Conservation (phyloP, 2,329 filamentous ascomycete species). For the Arthrinium puccinioides region DNA sequence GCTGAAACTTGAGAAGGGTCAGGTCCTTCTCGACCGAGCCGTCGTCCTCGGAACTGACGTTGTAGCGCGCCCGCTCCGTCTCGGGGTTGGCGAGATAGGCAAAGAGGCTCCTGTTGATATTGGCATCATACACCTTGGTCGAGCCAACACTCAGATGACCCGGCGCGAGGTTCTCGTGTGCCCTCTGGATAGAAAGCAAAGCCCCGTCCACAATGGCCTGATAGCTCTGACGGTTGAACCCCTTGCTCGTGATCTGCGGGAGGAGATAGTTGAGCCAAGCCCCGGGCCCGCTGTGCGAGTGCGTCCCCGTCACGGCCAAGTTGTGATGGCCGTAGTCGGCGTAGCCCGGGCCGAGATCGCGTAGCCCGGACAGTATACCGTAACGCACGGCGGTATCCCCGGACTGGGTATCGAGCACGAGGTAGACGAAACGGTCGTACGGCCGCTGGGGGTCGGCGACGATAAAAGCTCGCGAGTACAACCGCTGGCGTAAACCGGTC, state of each 20-base stretch:
- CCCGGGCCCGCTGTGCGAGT: conserved; percentile 85
- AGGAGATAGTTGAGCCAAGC: conserved; percentile 93
- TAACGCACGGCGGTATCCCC: conserved; percentile 84
- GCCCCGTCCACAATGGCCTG: conserved; percentile 83
- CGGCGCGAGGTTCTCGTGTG: conserved; percentile 64
- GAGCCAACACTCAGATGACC: conserved; percentile 45
- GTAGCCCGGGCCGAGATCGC: conserved; percentile 63
- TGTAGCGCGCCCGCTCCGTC: conserved; percentile 65
- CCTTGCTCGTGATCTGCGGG: conserved; percentile 81
- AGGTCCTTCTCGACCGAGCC: conserved; percentile 62
- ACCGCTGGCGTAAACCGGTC: conserved; percentile 74
- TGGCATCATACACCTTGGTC: conserved; percentile 64
- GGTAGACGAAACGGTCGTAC: conserved; percentile 71
- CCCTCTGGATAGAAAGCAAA: conserved; percentile 71
- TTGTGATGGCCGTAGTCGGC: conserved; percentile 71
- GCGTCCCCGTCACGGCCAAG: conserved; percentile 83
- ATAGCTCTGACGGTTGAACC: conserved; percentile 83
- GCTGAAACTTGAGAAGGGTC: conserved; percentile 71
- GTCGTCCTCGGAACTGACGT: conserved; percentile 41
- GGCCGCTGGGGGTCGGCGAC: conserved; percentile 61
- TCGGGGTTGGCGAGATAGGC: conserved; percentile 82
- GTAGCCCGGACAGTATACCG: conserved; percentile 74
- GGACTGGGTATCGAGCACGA: conserved; percentile 79
- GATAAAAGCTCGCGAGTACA: conserved; percentile 88
- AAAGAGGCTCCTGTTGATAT: conserved; percentile 83